Percentiles rank a stretch among this genome's conserved stretches.
phyloP scores from a whole-genome alignment of 306 rosid genomes.

The Trichosanthes cucumerina region DNA sequence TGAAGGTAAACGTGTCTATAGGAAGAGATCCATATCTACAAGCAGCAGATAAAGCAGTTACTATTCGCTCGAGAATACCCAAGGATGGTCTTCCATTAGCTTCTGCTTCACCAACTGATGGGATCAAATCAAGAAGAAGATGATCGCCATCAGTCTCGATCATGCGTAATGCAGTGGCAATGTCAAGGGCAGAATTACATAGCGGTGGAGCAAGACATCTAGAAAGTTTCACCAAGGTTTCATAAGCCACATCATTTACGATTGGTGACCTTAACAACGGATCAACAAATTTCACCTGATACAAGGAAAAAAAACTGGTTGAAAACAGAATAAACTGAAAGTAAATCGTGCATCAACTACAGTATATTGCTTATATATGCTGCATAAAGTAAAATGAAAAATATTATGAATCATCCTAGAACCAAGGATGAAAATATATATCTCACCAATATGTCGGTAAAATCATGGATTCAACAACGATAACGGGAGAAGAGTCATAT shows the following conservation, averaged over 20 bases:
- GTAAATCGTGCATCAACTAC: neutral
- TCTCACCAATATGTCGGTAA: no score
- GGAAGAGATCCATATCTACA: constrained; percentile 94
- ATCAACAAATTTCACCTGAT: constrained; percentile 78
- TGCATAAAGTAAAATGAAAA: neutral
- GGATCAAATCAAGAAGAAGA: constrained; percentile 48
- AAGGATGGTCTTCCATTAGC: constrained; percentile 33
- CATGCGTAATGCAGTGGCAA: constrained; percentile 82
- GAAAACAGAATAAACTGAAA: neutral
- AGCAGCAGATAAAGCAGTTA: constrained; percentile 63
- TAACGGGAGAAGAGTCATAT: neutral
- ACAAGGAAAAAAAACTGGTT: constrained; percentile 15
- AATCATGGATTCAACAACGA: neutral
- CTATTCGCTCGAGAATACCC: constrained; percentile 68
- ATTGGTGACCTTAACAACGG: constrained; percentile 76
- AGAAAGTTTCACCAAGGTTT: constrained; percentile 74
- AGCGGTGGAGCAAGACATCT: constrained; percentile 81
- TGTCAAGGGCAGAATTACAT: constrained; percentile 85
- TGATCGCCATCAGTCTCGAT: constrained; percentile 60
- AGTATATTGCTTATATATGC: neutral
- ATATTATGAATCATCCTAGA: neutral
- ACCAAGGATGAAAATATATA: neutral
- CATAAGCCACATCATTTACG: constrained; percentile 80
- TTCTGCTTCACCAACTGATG: constrained; percentile 44
- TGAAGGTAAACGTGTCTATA: constrained; percentile 86